A percentile compares a stretch with the other conserved stretches of the same genome.
phyloP scores from a whole-genome alignment of 2,329 filamentous ascomycete species.

The Periconia macrospinosa region DNA sequence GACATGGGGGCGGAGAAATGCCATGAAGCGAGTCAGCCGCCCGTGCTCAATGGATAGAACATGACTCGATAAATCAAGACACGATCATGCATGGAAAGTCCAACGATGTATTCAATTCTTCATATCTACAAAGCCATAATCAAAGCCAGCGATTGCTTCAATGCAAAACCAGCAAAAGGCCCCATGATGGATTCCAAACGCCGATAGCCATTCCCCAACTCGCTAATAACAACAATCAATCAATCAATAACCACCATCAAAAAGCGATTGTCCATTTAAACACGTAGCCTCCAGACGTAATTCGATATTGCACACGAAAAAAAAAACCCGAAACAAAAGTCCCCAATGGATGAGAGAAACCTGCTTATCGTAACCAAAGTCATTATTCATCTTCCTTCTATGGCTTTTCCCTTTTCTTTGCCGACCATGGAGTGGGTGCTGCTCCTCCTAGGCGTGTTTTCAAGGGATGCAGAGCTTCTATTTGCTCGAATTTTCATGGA shows the following conservation, averaged over 20 bases:
- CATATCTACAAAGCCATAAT: neutral
- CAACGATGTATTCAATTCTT: neutral
- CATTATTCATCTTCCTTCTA: conserved; percentile 1
- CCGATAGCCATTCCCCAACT: too few relatives aligned
- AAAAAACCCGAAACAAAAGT: neutral
- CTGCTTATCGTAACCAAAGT: neutral
- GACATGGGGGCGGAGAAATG: too few relatives aligned
- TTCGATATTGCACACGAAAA: neutral
- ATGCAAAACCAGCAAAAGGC: neutral
- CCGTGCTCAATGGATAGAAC: neutral
- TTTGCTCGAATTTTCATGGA: conserved; percentile 28
- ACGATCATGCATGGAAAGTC: neutral
- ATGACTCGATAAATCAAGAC: neutral
- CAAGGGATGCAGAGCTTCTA: conserved; percentile 16
- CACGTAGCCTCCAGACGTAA: neutral
- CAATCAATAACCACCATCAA: neutral
- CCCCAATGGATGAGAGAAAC: neutral
- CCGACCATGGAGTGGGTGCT: conserved; percentile 1
- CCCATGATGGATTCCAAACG: neutral
- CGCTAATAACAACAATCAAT: too few relatives aligned
- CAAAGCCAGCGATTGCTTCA: neutral
- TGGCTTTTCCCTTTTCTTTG: conserved; percentile 3
- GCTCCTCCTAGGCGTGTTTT: conserved; percentile 2
- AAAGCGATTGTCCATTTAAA: neutral
- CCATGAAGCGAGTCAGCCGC: neutral